A percentile compares a stretch with the other conserved stretches of the same genome.
phyloP scores from a whole-genome alignment of 108 stramenopile species.

The Tribonema minus region DNA sequence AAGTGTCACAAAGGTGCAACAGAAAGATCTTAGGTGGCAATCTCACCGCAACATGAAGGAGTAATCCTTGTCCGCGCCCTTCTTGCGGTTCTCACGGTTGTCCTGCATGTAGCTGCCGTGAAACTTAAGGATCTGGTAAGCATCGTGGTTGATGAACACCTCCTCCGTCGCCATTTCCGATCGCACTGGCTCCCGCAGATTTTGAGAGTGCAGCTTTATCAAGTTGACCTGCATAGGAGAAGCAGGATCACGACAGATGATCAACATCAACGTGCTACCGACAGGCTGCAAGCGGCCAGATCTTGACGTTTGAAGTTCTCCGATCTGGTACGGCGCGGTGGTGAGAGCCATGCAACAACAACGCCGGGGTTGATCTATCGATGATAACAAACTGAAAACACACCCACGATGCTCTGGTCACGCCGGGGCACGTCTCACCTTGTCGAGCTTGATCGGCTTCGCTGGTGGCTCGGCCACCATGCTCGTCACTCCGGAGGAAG shows the following conservation, averaged over 20 bases:
- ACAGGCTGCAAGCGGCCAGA: neutral
- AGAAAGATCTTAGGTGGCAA: no score
- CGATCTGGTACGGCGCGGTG: neutral
- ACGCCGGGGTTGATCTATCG: neutral
- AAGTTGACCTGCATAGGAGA: conserved; percentile 9
- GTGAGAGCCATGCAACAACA: neutral
- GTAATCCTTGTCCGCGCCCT: conserved; percentile 68
- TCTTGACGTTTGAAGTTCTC: neutral
- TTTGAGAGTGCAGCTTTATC: conserved; percentile 34
- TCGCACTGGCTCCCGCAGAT: conserved; percentile 35
- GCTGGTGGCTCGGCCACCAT: conserved; percentile 43
- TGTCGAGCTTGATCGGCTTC: conserved; percentile 27
- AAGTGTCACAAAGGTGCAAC: no score
- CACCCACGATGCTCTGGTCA: neutral
- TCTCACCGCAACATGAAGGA: conserved; percentile 98
- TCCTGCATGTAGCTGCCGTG: conserved; percentile 96
- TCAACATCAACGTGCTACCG: neutral
- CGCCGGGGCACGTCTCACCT: neutral
- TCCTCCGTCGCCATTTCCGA: conserved; percentile 49
- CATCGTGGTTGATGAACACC: conserved; percentile 50
- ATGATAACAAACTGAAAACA: neutral
- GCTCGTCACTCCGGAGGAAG: neutral
- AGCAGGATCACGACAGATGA: neutral
- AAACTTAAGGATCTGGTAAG: conserved; percentile 72
- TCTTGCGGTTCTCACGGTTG: conserved; percentile 77